Evolutionary conservation across 2,329 filamentous ascomycete species (phyloP).

Genomic region (Penicillium italicum): DNA sequence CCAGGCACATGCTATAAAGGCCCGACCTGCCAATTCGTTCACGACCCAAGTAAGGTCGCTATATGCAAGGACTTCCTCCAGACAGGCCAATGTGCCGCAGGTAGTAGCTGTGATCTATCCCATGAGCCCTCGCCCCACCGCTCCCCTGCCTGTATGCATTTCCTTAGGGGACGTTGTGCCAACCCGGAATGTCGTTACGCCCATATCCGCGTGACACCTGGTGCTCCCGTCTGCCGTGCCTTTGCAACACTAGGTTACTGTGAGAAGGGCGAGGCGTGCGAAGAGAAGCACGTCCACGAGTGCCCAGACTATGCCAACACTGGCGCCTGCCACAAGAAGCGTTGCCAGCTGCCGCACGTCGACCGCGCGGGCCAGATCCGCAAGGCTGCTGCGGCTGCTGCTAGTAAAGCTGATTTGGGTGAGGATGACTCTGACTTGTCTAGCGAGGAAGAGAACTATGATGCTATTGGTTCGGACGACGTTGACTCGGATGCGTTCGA

Average conservation of each 20-base stretch:
- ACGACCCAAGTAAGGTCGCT: conserved; percentile 82
- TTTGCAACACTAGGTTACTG: conserved; percentile 91
- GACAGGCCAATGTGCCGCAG: conserved; percentile 71
- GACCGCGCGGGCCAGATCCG: conserved; percentile 79
- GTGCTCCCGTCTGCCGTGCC: conserved; percentile 73
- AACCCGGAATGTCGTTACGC: conserved; percentile 83
- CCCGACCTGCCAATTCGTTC: conserved; percentile 71
- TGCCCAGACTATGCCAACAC: conserved; percentile 94
- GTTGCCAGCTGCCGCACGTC: conserved; percentile 82
- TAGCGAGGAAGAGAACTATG: conserved; percentile 69
- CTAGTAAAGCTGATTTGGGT: conserved; percentile 42
- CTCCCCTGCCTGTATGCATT: conserved; percentile 84
- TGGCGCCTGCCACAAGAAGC: conserved; percentile 73
- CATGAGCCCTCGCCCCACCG: conserved; percentile 81
- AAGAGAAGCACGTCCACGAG: conserved; percentile 82
- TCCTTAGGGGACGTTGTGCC: conserved; percentile 82
- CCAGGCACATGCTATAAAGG: conserved; percentile 83
- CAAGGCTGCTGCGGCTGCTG: conserved; percentile 47
- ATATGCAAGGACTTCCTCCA: conserved; percentile 85
- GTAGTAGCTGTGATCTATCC: conserved; percentile 81
- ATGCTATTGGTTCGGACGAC: conserved; percentile 67
- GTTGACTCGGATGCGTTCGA: conserved; percentile 60
- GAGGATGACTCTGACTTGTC: conserved; percentile 66
- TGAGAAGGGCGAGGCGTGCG: conserved; percentile 71
- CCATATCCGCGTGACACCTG: conserved; percentile 73